phyloP scores from a whole-genome alignment of 2,329 filamentous ascomycete species.

The Aspergillus sp. region DNA sequence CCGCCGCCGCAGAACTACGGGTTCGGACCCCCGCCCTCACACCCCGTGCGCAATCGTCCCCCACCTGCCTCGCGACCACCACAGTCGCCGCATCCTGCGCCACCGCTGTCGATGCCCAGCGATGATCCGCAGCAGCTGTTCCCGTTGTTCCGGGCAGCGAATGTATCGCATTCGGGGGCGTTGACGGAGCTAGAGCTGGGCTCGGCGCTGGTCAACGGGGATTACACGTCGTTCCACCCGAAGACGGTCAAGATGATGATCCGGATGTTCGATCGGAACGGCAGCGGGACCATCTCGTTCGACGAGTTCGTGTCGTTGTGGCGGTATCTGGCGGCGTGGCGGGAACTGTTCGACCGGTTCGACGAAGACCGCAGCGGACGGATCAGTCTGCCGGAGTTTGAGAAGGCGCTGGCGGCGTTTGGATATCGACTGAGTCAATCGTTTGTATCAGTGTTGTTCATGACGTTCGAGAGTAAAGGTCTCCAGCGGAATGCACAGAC shows the following conservation, averaged over 20 bases:
- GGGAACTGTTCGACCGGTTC: constrained; percentile 89
- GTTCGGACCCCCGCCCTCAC: constrained; percentile 42
- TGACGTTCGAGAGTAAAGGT: constrained; percentile 65
- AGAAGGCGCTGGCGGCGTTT: constrained; percentile 82
- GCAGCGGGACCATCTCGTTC: constrained; percentile 81
- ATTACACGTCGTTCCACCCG: constrained; percentile 87
- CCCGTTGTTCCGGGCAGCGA: constrained; percentile 82
- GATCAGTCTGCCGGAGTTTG: constrained; percentile 80
- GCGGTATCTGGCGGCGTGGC: constrained; percentile 92
- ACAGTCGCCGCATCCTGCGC: constrained; percentile 52
- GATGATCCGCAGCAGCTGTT: constrained; percentile 56
- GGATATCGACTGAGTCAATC: constrained; percentile 79
- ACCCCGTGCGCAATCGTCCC: constrained; percentile 48
- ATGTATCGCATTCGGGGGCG: constrained; percentile 67
- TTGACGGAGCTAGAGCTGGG: constrained; percentile 81
- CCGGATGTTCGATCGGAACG: constrained; percentile 95
- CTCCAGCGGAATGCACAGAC: constrained; percentile 33
- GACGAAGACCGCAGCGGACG: constrained; percentile 79
- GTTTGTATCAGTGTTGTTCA: constrained; percentile 79
- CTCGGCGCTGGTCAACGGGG: constrained; percentile 87
- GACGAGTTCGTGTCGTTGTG: constrained; percentile 94
- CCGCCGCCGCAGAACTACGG: constrained; percentile 42
- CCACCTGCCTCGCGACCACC: constrained; percentile 55
- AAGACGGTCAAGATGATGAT: constrained; percentile 99
- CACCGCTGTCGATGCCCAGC: constrained; percentile 42